Evolutionary conservation across 2,329 filamentous ascomycete species (phyloP), one percentile per base, ranked within the genome.

Genomic region (Leptographium wingfieldii): DNA sequence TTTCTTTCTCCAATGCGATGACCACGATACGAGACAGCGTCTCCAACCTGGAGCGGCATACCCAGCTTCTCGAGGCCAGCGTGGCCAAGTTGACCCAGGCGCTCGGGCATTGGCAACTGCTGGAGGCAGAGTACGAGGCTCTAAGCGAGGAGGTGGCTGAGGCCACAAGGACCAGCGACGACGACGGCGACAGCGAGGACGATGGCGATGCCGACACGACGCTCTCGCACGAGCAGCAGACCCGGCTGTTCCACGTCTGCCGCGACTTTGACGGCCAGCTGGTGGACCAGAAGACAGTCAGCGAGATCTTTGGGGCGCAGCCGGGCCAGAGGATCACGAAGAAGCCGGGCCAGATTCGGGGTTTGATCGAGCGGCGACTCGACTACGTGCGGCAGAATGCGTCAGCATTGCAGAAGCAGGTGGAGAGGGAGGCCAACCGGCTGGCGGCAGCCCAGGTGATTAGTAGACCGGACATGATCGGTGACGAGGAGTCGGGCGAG

Each of bases 351-450:
- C 85, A 92, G 68, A 81, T 94, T 61, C 70, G 86, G 63, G 81
- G 82, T 66, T 73, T 88, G 29, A 79, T 95, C 53, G 80, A 82
- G 27, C 84, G 89, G 61, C 82, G 94, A 51, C 83, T 95, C 69
- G 92, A 96, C 71, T 97, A 97, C 71, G 90, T 96, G 59, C 82
- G 85, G 68, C 84, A 87, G 69, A 97, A 96, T 72, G 81, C 92
- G 59, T 74, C 79, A 56, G 87, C 84, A 0, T 75, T 96, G 60
- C 82, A 87, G 69, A 90, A 87, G 68, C 85, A 90, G 67, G 75
- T 95, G 25, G 80, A 83, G 61, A 72, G 77, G 1, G 83, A 83
- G 7, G 85, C 95, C 71, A 80, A 85, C 63, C 87, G 87, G 67
- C 74, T 92, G 56, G 82, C 83, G 19, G 82, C 82, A 11, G 78